Conservation (phyloP, 345 rosid species). For the Arabidopsis suecica region DNA sequence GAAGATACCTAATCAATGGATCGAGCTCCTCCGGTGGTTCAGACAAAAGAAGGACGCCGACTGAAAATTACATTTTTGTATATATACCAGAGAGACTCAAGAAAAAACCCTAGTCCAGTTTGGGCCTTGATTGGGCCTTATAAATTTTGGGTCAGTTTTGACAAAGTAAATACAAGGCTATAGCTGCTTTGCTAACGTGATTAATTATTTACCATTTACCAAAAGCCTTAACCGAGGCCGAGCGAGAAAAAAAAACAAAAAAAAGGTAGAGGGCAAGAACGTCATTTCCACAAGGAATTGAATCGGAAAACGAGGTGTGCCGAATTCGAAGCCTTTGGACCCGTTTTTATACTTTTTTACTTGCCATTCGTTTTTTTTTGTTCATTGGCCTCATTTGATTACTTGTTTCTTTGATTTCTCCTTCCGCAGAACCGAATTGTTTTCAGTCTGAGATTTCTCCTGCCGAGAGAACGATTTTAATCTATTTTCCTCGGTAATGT, state of each 20-base stretch:
- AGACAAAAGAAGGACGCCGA: neutral
- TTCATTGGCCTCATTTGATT: neutral
- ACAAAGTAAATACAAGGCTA: too few relatives aligned
- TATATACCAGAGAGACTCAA: neutral
- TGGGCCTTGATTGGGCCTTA: neutral
- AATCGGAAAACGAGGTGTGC: constrained; percentile 42
- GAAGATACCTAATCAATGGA: neutral
- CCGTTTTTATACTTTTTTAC: constrained; percentile 23
- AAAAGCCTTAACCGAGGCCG: too few relatives aligned
- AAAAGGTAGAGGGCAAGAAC: neutral
- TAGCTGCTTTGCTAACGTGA: too few relatives aligned
- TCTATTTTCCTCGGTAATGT: constrained; percentile 4
- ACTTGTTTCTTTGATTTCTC: neutral
- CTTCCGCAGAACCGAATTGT: neutral
- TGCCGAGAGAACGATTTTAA: neutral
- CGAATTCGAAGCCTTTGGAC: constrained; percentile 35
- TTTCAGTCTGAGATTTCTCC: neutral
- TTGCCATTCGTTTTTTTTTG: neutral
- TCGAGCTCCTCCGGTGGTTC: constrained; percentile 21
- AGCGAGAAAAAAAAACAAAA: too few relatives aligned
- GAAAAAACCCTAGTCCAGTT: constrained; percentile 15
- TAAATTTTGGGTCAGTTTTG: neutral
- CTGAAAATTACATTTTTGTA: neutral
- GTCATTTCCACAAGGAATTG: neutral
- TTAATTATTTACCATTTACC: too few relatives aligned